Base-by-base conservation (phyloP, 768 basidiomycete genomes). In the Dentipellis fragilis region DNA sequence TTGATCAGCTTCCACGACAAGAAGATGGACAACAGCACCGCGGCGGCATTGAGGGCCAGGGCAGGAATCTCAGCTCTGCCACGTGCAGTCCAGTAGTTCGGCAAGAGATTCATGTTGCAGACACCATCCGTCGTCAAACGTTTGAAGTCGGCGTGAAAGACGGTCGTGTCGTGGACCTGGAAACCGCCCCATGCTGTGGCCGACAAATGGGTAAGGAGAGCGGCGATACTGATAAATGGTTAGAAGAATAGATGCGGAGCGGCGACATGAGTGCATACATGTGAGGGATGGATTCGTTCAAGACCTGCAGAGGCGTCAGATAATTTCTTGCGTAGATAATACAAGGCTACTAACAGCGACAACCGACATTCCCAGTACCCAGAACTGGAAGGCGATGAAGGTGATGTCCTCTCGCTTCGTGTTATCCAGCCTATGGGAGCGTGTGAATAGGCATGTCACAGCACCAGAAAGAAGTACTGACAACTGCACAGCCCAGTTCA, bases 231-330 rank as follows among this genome's bases (percentile, higher is more conserved):
- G 55, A 23, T 47, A 46, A 51, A 55, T 10, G 54, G 46, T 21
- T 8, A 48, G 23, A 29, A n/a, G 21, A 19, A 10, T 8, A 21
- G 17, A 10, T 21, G 36, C n/a, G 37, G 12, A 22, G 14, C 19
- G 42, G 19, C 4, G n/a, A 21, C 19, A 36, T 16, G 17, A 34
- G 17, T 14, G 59, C 67, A 34, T 57, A 75, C 68, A 83, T 82
- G 58, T 90, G 89, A 2, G 89, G 89, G 57, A 89, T 87, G 2
- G 87, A 89, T 69, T 90, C 87, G 67, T 89, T 89, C 56, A 78
- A 63, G 54, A 79, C 58, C 65, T 68, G 56, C 8, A 9, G 9
- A 36, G 9, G n/a, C 49, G 36, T 23, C 21, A 36, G 37, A 21
- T 52, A 46, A 22, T 35, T 37, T 8, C 19, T 34, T 10, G 34